Evolutionary conservation across 495 filamentous ascomycete species (phyloP), one percentile per base, ranked within the genome.

Genomic region (Immersiella caudata): DNA sequence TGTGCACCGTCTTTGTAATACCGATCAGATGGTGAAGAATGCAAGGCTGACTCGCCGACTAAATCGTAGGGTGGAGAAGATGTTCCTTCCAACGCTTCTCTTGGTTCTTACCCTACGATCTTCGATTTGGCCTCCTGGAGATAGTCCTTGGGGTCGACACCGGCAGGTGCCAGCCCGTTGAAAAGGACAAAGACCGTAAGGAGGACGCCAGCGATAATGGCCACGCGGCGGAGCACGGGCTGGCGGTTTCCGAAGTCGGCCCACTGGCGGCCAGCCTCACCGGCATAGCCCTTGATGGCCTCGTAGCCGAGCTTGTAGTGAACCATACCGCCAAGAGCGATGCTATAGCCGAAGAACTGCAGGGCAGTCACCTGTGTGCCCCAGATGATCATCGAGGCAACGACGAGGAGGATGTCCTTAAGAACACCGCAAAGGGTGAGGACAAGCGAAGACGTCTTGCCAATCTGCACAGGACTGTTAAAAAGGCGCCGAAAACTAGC

Each of bases 341-440:
- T 88, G 75, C 86, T 88, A 86, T 99, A 99, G 71, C 95, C 95
- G 81, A 98, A 96, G 81, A 91, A 89, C 81, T 99, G 95, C 55
- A 96, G 87, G 55, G 76, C 78, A 22, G 91, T 86, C 73, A 99
- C 90, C 24, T 89, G 88, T 68, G 93, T 95, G 65, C 89, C 83
- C 90, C 92, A 97, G 78, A 99, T 90, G 68, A 91, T 74, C 86
- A 97, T 95, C 64, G 93, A 97, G 61, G 92, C 91, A 62, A 83
- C 81, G 58, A 99, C 94, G 29, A 99, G 90, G 67, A 99, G 88
- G 71, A 99, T 94, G 84, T 99, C 95, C 86, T 99, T 99, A 75
- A 98, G 88, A 66, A 99, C 94, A 82, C 95, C 95, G 80, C 93
- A 98, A 60, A 99, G 91, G 49, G 95, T 98, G 78, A 97, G 92